A percentile compares a stretch with the other conserved stretches of the same genome.
phyloP scores from a whole-genome alignment of 1,139 yeast genomes.

The Yarrowia galli region DNA sequence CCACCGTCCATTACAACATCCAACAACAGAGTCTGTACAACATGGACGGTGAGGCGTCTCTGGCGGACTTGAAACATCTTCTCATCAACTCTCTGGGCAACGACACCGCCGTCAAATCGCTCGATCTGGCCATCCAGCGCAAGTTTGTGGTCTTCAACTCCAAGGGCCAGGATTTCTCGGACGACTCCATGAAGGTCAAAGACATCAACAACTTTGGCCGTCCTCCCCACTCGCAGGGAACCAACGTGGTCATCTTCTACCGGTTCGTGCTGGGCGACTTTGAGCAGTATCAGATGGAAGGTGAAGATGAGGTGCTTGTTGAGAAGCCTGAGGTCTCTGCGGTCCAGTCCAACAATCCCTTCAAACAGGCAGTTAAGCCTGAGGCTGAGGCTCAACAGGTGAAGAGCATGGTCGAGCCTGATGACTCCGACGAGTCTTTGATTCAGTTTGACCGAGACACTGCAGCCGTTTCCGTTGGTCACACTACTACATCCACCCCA shows the following conservation, averaged over 20 bases:
- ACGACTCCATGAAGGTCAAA: constrained; percentile 17
- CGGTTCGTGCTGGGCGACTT: constrained; percentile 22
- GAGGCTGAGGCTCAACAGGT: neutral
- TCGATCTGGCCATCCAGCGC: constrained; percentile 28
- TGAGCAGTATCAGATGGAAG: constrained; percentile 9
- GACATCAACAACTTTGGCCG: constrained; percentile 30
- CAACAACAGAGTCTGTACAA: constrained; percentile 31
- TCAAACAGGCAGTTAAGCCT: neutral
- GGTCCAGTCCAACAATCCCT: constrained; percentile 9
- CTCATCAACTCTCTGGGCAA: constrained; percentile 14
- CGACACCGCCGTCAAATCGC: constrained; percentile 9
- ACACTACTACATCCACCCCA: neutral
- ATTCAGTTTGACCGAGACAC: constrained; percentile 7
- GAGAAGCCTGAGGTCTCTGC: neutral
- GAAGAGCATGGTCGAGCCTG: neutral
- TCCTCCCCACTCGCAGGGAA: constrained; percentile 25
- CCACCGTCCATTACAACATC: constrained; percentile 13
- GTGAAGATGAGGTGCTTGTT: neutral
- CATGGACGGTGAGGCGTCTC: constrained; percentile 3
- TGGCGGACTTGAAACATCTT: constrained; percentile 16
- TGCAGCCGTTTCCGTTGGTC: neutral
- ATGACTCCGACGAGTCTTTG: neutral
- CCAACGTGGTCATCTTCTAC: constrained; percentile 28
- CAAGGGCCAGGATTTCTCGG: constrained; percentile 30
- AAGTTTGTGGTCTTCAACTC: constrained; percentile 33